phyloP scores from a whole-genome alignment of 148 eudicot species.

The Linanthus parryae region DNA sequence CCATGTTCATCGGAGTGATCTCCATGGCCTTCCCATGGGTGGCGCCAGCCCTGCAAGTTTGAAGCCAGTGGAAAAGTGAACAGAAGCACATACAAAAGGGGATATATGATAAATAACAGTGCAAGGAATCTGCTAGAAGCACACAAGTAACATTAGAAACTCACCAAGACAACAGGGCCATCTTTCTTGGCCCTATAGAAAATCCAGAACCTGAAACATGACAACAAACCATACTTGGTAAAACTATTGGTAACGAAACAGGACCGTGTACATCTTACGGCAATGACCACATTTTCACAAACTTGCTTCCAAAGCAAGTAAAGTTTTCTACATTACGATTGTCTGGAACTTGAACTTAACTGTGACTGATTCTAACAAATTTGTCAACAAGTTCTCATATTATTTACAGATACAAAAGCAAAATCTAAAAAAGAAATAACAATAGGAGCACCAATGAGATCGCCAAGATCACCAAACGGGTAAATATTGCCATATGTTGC shows the following conservation, averaged over 20 bases:
- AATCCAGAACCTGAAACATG: constrained; percentile 84
- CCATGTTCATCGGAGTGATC: constrained; percentile 59
- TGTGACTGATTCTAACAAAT: too few relatives aligned
- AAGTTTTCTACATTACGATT: too few relatives aligned
- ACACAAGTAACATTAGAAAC: constrained; percentile 8
- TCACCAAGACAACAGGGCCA: constrained; percentile 94
- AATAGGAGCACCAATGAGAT: too few relatives aligned
- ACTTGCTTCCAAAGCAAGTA: too few relatives aligned
- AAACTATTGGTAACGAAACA: background rate
- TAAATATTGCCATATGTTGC: too few relatives aligned
- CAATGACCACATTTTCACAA: too few relatives aligned
- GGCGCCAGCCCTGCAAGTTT: constrained; percentile 77
- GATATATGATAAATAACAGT: background rate
- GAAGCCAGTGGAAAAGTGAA: constrained; percentile 6
- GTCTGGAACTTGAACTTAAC: too few relatives aligned
- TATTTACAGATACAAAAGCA: too few relatives aligned
- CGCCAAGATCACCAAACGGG: too few relatives aligned
- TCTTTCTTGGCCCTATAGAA: constrained; percentile 94
- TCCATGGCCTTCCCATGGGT: constrained; percentile 97
- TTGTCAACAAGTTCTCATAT: too few relatives aligned
- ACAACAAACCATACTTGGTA: background rate
- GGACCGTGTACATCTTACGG: background rate
- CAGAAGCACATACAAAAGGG: background rate
- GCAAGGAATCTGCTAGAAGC: background rate
- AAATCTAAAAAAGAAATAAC: too few relatives aligned